Base-by-base conservation (phyloP, 768 basidiomycete species). In the Multifurca ochricompacta region DNA sequence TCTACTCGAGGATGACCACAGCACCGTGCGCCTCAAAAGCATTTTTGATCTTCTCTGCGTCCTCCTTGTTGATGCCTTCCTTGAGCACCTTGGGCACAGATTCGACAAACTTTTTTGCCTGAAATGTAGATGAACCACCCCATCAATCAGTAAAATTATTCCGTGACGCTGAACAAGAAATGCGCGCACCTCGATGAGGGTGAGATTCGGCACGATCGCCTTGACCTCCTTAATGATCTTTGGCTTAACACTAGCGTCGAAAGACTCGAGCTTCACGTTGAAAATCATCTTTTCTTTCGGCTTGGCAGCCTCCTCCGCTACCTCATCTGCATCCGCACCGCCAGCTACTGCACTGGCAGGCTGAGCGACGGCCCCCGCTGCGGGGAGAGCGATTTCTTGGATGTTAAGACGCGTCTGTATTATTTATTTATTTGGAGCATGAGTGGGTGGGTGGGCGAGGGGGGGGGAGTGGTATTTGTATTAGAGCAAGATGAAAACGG, bases 21-120 rank as follows among this genome's bases (percentile, higher is more conserved):
- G 87, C 96, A 21, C 96, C 96, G 44, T 96, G 80, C 50, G 73
- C 82, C 71, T 89, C 84, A 71, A 99, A 87, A n/a, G 82, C 81
- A 69, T 83, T 83, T 73, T 94, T 81, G 67, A 99, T 74, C 73
- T 97, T 97, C 70, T 98, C 96, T 2, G 95, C 94, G 35, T 99
- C 96, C 63, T 99, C 96, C 71, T 99, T 99, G 21, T 90, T 77
- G 54, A 96, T 66, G 68, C 90, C 90, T 73, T 98, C 96, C 73
- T 97, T 99, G 64, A 99, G 74, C 4, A 85, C 72, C 72, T 97
- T 86, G 21, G 96, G 96, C 61, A 90, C 70, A 16, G 91, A 91
- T 71, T 99, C 96, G 41, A 98, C 96, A 64, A 98, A 95, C 72
- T 96, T 99, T 81, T 99, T 99, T 23, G 96, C 96, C 96, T 99